Percentiles rank a stretch among this genome's conserved stretches.
Evolutionary conservation across 345 rosid species (phyloP).

Genomic region (Syzygium aromaticum): DNA sequence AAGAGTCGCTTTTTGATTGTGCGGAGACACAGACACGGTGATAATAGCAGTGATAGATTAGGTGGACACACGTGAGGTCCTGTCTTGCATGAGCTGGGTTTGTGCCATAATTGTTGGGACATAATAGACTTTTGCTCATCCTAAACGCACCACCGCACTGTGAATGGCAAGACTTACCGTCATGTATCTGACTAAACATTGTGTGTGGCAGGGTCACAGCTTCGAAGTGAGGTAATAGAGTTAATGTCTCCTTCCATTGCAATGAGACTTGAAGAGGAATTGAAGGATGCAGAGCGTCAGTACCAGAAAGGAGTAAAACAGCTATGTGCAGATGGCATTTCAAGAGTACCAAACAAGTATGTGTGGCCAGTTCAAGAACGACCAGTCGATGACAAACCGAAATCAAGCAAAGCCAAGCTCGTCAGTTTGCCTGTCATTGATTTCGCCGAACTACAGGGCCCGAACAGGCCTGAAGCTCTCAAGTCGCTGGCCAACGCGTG

Average conservation of each 20-base stretch:
- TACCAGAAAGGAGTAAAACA: constrained; percentile 75
- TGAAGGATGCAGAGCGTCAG: constrained; percentile 8
- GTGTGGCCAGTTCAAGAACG: constrained; percentile 53
- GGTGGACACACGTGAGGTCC: not conserved
- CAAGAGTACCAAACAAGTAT: constrained; percentile 57
- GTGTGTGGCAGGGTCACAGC: not conserved
- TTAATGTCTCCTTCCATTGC: constrained; percentile 54
- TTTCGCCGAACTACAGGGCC: constrained; percentile 51
- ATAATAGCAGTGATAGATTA: not conserved
- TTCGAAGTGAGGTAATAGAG: not conserved
- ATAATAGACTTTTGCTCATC: not conserved
- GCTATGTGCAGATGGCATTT: constrained; percentile 45
- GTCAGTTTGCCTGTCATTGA: constrained; percentile 65
- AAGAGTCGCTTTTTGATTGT: not conserved
- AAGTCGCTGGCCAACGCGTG: constrained; percentile 54
- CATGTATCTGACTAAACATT: not conserved
- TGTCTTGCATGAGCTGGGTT: not conserved
- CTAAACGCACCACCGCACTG: not conserved
- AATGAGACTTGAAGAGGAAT: constrained; percentile 5
- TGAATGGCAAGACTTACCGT: not conserved
- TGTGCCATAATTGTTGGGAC: not conserved
- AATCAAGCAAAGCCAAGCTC: constrained; percentile 1
- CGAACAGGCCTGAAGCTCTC: constrained; percentile 40
- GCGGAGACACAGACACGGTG: not conserved
- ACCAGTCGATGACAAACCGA: constrained; percentile 11